Evolutionary conservation across 2,329 filamentous ascomycete species (phyloP).

Genomic region (Pyrenophora tritici-repentis): DNA sequence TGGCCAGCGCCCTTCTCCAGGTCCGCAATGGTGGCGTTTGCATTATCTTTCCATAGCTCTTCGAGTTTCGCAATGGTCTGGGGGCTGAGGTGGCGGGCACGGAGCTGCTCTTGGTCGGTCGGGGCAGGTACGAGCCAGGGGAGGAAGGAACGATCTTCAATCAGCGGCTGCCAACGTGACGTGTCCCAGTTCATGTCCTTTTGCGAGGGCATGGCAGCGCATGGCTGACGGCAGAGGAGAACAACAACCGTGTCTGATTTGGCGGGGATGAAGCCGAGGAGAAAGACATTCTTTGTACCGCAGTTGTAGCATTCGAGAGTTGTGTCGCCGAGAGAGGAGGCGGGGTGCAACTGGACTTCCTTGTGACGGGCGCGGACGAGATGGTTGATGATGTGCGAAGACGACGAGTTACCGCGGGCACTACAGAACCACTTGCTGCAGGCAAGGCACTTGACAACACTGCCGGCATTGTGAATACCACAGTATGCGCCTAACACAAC

Average conservation of each 20-base stretch:
- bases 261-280: slow-evolving; percentile 95
- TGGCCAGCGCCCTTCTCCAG: slow-evolving; percentile 89
- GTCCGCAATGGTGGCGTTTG: slow-evolving; percentile 83
- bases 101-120: slow-evolving; percentile 92
- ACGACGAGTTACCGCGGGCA: slow-evolving; percentile 92
- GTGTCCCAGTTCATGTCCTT: slow-evolving; percentile 99
- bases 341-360: slow-evolving; percentile 95
- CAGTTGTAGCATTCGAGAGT: slow-evolving; percentile 99
- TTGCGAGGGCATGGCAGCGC: slow-evolving; percentile 89
- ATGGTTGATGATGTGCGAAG: slow-evolving; percentile 98
- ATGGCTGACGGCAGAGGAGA: slow-evolving; percentile 93
- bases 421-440: slow-evolving; percentile 99
- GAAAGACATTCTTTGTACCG: slow-evolving; percentile 97
- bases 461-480: slow-evolving; percentile 93
- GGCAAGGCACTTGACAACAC: slow-evolving; percentile 92
- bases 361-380: slow-evolving; percentile 96
- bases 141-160: slow-evolving; percentile 94
- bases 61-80: slow-evolving; percentile 96
- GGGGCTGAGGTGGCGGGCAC: slow-evolving; percentile 87
- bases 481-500: slow-evolving; percentile 73
- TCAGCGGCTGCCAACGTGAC: slow-evolving; percentile 94
- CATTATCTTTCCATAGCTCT: slow-evolving; percentile 98
- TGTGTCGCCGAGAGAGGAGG: slow-evolving; percentile 91
- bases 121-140: slow-evolving; percentile 90
- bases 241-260: slow-evolving; percentile 99